Evolutionary conservation across 1,139 yeast species (phyloP).

Genomic region (Pichia sp.): DNA sequence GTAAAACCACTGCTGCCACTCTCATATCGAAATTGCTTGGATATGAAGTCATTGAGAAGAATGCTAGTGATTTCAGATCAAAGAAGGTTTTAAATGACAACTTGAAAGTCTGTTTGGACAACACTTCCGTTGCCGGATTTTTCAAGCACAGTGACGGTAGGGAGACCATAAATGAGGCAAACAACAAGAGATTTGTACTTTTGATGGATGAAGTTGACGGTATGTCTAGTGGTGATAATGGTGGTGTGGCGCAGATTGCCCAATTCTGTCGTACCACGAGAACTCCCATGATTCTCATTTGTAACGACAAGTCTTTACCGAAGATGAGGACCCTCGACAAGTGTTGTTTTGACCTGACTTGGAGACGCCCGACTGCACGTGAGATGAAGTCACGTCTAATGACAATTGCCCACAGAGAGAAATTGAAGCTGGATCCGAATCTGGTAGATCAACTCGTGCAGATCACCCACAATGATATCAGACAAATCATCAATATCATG

Average conservation of each 20-base stretch:
- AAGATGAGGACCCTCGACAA: slow-evolving; percentile 95
- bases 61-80: slow-evolving; percentile 86
- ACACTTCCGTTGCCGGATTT: slow-evolving; percentile 78
- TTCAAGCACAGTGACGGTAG: slow-evolving; percentile 36
- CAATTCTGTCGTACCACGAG: slow-evolving; percentile 77
- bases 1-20: slow-evolving; percentile 78
- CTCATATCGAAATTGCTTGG: slow-evolving; percentile 61
- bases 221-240: slow-evolving; percentile 98
- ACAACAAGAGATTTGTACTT: slow-evolving; percentile 50
- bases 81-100: slow-evolving; percentile 64
- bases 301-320: slow-evolving; percentile 88
- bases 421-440: slow-evolving; percentile 69
- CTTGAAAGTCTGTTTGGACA: slow-evolving; percentile 65
- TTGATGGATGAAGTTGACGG: slow-evolving; percentile 99
- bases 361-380: slow-evolving; percentile 80
- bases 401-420: slow-evolving; percentile 87
- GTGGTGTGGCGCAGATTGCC: slow-evolving; percentile 96
- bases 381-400: slow-evolving; percentile 78
- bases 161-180: slow-evolving; percentile 22
- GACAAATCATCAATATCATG: slow-evolving; percentile 87
- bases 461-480: slow-evolving; percentile 83
- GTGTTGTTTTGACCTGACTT: slow-evolving; percentile 74
- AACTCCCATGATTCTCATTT: slow-evolving; percentile 86
- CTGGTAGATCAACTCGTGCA: slow-evolving; percentile 80
- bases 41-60: slow-evolving; percentile 66